Percentiles rank a stretch among this genome's conserved stretches.
Evolutionary conservation across 192 early-diverging fungal genomes (phyloP).

Genomic region (Podila epicladia): DNA sequence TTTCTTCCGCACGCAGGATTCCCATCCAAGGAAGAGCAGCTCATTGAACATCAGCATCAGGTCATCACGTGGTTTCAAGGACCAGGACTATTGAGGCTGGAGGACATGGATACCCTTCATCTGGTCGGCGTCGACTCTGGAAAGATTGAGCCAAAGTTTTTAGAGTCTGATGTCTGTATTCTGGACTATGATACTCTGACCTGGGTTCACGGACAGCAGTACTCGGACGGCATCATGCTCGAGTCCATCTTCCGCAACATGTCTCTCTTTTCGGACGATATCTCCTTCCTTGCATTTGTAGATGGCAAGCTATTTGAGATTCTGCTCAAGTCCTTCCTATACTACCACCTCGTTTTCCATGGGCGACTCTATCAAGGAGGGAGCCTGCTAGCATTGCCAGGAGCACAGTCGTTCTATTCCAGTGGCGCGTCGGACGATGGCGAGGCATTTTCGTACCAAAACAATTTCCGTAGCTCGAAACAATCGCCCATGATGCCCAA

Average conservation of each 20-base stretch:
- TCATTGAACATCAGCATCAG: constrained; percentile 44
- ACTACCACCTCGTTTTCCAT: constrained; percentile 43
- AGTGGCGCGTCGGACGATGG: constrained; percentile 50
- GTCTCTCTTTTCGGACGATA: constrained; percentile 31
- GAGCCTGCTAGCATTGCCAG: constrained; percentile 6
- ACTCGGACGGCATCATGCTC: constrained; percentile 32
- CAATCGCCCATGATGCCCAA: constrained; percentile 12
- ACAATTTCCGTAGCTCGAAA: constrained; percentile 32
- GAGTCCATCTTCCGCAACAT: constrained; percentile 39
- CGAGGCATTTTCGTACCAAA: constrained; percentile 40
- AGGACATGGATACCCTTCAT: constrained; percentile 28
- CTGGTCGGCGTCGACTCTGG: constrained; percentile 41
- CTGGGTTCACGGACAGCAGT: constrained; percentile 38
- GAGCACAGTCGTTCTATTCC: constrained; percentile 30
- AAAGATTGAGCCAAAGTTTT: constrained; percentile 45
- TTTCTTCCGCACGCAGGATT: constrained; percentile 41
- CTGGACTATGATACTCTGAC: constrained; percentile 40
- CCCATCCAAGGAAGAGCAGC: constrained; percentile 38
- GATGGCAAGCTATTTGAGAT: constrained; percentile 40
- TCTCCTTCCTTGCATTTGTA: constrained; percentile 35
- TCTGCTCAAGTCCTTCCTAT: constrained; percentile 35
- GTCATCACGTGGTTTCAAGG: constrained; percentile 41
- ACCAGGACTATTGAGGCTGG: constrained; percentile 17
- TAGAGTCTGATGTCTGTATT: constrained; percentile 32
- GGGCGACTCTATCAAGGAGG: constrained; percentile 33